Evolutionary conservation across 2,329 filamentous ascomycete genomes (phyloP), one percentile per base, ranked within the genome.

Genomic region (Aureobasidium sp.): DNA sequence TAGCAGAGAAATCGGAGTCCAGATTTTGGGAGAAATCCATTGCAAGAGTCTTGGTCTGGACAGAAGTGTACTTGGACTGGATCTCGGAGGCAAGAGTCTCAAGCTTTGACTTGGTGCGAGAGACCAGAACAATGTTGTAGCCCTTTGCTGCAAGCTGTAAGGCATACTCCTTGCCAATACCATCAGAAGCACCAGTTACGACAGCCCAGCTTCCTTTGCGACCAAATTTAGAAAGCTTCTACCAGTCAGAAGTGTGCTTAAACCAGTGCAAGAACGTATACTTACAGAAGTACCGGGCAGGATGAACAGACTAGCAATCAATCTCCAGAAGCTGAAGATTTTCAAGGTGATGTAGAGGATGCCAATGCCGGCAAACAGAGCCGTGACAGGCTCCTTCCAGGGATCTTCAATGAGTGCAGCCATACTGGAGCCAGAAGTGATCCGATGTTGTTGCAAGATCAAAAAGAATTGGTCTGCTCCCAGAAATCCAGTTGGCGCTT

Each of bases 121-220:
- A 97, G 65, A 99, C 87, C 68, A 99, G 90, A 65, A 99, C 80
- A 69, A 97, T 81, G 77, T 97, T 97, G 85, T 93, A 99, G 70
- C 92, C 92, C 74, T 94, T 92, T 65, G 85, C 81, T 27, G 94
- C 92, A 63, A 99, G 87, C 75, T 97, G 92, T 36, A 88, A 82
- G 41, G 93, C 91, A 74, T 91, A 99, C 78, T 99, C 94, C 78
- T 96, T 97, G 73, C 94, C 94, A 66, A 99, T 87, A 66, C 94
- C 95, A 76, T 99, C 94, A 12, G 92, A 97, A 57, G 93, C 94
- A 66, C 94, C 94, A 29, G 94, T 99, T 44, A 99, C 84, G 61
- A 99, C 85, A 36, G 90, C 94, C 92, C 93, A 99, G 63, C 88
- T 92, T 65, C 93, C 93, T 71, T 91, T 90, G 69, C 88, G 88